A percentile compares a stretch with the other conserved stretches of the same genome.
Evolutionary conservation across 208 protist genomes (phyloP).

Genomic region (Acanthamoeba sp.): DNA sequence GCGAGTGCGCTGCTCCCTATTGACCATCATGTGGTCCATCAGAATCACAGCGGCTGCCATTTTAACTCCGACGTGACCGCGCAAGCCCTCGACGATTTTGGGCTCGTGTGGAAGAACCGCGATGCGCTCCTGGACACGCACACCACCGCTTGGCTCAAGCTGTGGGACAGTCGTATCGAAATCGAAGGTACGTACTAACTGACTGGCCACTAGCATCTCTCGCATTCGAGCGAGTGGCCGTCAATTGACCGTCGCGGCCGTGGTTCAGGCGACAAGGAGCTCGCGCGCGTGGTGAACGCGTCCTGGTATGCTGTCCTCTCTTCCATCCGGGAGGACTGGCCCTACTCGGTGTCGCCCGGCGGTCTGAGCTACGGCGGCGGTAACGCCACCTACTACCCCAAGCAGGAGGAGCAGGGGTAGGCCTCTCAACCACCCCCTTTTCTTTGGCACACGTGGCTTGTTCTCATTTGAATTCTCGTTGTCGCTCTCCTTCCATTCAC

Average conservation of each 20-base stretch:
- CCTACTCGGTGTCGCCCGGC: slow-evolving; percentile 67
- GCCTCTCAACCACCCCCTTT: no score
- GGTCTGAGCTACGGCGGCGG: slow-evolving; percentile 71
- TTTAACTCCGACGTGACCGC: slow-evolving; percentile 48
- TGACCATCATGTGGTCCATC: background rate
- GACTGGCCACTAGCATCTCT: background rate
- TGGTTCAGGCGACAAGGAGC: slow-evolving; percentile 17
- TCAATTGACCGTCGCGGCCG: no score
- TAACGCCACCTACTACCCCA: slow-evolving; percentile 72
- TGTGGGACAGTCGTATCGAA: slow-evolving; percentile 53
- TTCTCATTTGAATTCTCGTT: background rate
- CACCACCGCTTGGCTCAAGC: slow-evolving; percentile 37
- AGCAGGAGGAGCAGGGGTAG: slow-evolving; percentile 71
- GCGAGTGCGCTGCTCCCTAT: background rate
- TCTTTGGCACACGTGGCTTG: background rate
- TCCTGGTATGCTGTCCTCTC: slow-evolving; percentile 63
- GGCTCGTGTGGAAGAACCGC: background rate
- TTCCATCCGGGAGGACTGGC: slow-evolving; percentile 37
- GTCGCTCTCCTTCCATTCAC: background rate
- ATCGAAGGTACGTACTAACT: background rate
- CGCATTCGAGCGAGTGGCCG: no score
- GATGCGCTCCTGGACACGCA: background rate
- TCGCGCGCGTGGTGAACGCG: slow-evolving; percentile 40
- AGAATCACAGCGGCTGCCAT: slow-evolving; percentile 65
- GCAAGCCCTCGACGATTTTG: slow-evolving; percentile 27